Conservation (phyloP, 495 filamentous ascomycete genomes). For the Tuber calosporum region DNA sequence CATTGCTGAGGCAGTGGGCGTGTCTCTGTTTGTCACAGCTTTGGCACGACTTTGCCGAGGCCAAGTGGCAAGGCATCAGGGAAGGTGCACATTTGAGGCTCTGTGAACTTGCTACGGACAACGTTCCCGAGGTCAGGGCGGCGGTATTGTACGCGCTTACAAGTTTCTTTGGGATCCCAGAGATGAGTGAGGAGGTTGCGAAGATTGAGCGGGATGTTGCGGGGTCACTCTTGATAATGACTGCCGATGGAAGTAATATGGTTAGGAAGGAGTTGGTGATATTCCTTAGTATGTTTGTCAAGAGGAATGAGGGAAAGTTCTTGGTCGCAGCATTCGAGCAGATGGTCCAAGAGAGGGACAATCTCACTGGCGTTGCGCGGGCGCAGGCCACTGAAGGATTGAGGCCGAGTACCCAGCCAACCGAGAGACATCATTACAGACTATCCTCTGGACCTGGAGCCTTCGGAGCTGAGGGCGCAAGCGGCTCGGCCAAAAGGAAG, state of each 20-base stretch:
- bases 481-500: slow-evolving; percentile 25
- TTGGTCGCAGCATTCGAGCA: slow-evolving; percentile 88
- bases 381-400: slow-evolving; percentile 8
- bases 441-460: slow-evolving; percentile 30
- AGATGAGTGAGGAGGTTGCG: slow-evolving; percentile 83
- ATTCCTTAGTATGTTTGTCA: slow-evolving; percentile 86
- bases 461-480: slow-evolving; percentile 25
- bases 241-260: slow-evolving; percentile 82
- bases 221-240: slow-evolving; percentile 74
- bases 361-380: slow-evolving; percentile 36
- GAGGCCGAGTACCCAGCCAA: slow-evolving; percentile 11
- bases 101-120: slow-evolving; percentile 72
- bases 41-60: slow-evolving; percentile 82
- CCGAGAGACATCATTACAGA: slow-evolving; percentile 31
- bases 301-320: slow-evolving; percentile 86
- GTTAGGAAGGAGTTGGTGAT: slow-evolving; percentile 88
- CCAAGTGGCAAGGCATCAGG: slow-evolving; percentile 87
- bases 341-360: slow-evolving; percentile 72
- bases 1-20: slow-evolving; percentile 88
- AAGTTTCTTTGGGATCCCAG: slow-evolving; percentile 85
- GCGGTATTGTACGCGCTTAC: slow-evolving; percentile 89
- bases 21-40: slow-evolving; percentile 93
- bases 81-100: slow-evolving; percentile 71
- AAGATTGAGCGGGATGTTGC: slow-evolving; percentile 84
- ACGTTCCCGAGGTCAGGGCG: slow-evolving; percentile 87